phyloP scores from a whole-genome alignment of 2,329 filamentous ascomycete species.

The Colletotrichum sp. region DNA sequence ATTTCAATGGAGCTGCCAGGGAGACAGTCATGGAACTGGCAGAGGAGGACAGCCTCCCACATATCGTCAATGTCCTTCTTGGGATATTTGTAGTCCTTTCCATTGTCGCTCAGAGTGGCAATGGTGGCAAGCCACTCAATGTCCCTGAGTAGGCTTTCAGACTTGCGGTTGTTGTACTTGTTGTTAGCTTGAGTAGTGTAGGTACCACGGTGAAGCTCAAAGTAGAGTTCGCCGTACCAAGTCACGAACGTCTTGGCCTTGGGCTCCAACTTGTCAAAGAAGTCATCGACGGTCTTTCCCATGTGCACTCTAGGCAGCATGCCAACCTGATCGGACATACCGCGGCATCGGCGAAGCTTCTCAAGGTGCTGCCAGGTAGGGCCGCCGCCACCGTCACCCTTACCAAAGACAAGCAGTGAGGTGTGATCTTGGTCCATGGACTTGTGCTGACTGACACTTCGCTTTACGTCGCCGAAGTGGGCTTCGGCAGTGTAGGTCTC shows the following conservation, averaged over 20 bases:
- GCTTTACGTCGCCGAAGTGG: constrained; percentile 91
- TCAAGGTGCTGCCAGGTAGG: constrained; percentile 94
- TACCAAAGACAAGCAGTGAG: constrained; percentile 91
- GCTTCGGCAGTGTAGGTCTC: constrained; percentile 96
- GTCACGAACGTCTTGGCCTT: constrained; percentile 83
- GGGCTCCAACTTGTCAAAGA: constrained; percentile 84
- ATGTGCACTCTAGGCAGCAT: constrained; percentile 86
- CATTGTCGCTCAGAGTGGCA: constrained; percentile 73
- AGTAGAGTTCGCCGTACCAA: constrained; percentile 98
- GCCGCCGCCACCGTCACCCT: constrained; percentile 94
- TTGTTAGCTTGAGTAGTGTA: constrained; percentile 98
- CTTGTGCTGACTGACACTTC: constrained; percentile 92
- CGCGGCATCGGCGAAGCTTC: constrained; percentile 90
- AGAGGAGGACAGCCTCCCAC: constrained; percentile 92
- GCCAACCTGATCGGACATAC: constrained; percentile 86
- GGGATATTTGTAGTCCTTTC: constrained; percentile 80
- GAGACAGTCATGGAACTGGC: constrained; percentile 97
- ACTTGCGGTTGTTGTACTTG: constrained; percentile 89
- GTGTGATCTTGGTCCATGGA: constrained; percentile 92
- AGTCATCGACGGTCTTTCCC: constrained; percentile 90
- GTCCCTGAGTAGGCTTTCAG: constrained; percentile 85
- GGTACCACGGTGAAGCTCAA: constrained; percentile 94
- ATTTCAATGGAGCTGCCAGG: constrained; percentile 96
- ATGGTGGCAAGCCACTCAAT: constrained; percentile 88
- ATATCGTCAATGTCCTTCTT: constrained; percentile 93